Conservation (phyloP, 305 asterid genomes). For the Solanum hybrid region DNA sequence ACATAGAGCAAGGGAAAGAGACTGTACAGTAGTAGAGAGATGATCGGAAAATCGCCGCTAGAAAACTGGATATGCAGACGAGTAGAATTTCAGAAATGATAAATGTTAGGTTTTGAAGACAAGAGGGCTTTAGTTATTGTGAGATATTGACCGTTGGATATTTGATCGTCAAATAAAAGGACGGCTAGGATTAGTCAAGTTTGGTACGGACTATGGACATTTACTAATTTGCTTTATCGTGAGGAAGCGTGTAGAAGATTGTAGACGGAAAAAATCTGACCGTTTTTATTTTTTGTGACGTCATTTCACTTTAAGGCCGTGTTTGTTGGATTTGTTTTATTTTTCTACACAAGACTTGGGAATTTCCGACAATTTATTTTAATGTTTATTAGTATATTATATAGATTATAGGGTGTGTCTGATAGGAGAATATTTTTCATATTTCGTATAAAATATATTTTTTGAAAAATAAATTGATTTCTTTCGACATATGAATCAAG, state of each 20-base stretch:
- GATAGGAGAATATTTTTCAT: background rate
- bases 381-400: background rate
- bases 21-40: background rate
- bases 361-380: background rate
- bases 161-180: background rate
- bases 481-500: background rate
- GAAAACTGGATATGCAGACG: background rate
- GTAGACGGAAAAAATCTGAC: background rate
- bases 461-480: too few species aligned
- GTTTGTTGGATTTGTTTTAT: background rate
- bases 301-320: background rate
- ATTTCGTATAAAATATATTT: background rate
- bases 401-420: background rate
- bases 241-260: conserved; percentile 6
- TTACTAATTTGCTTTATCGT: background rate
- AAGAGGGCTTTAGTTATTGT: background rate
- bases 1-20: background rate
- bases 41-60: background rate
- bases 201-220: background rate
- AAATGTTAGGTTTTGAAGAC: background rate
- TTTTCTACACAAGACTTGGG: background rate
- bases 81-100: background rate
- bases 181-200: background rate
- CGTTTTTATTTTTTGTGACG: background rate
- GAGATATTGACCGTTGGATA: background rate